Evolutionary conservation across 2,329 filamentous ascomycete genomes (phyloP).

Genomic region (Sphaerulina musiva): DNA sequence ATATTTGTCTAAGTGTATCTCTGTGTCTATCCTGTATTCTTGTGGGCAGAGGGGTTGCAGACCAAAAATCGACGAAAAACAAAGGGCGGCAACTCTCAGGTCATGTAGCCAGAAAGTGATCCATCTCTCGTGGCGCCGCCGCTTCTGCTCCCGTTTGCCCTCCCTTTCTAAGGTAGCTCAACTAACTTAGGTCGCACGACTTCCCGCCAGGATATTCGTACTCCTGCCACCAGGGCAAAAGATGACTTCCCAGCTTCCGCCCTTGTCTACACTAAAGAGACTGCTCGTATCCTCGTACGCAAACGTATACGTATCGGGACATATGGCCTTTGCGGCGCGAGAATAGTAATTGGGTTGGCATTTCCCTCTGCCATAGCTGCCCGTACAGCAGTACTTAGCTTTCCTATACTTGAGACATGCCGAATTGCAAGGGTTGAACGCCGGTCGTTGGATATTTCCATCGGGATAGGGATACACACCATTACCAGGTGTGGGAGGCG

Average conservation of each 20-base stretch:
- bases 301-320: slow-evolving; percentile 79
- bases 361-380: slow-evolving; percentile 56
- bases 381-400: slow-evolving; percentile 69
- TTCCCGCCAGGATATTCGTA: slow-evolving; percentile 41
- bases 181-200: background rate
- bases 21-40: no score
- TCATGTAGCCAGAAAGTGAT: no score
- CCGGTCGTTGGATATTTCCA: slow-evolving; percentile 61
- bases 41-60: no score
- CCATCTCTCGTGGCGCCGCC: no score
- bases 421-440: slow-evolving; percentile 71
- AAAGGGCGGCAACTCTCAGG: no score
- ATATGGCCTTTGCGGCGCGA: slow-evolving; percentile 63
- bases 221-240: slow-evolving; percentile 62
- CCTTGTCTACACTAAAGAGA: slow-evolving; percentile 53
- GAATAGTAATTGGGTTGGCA: slow-evolving; percentile 66
- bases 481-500: slow-evolving; percentile 63
- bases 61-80: no score
- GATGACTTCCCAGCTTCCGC: slow-evolving; percentile 70
- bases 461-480: slow-evolving; percentile 78
- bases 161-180: background rate
- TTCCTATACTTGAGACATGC: slow-evolving; percentile 64
- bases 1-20: no score
- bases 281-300: slow-evolving; percentile 54
- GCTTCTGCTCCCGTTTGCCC: no score